Base-by-base conservation (phyloP, 192 early-diverging fungal genomes). In the Gryganskiella cystojenkinii region DNA sequence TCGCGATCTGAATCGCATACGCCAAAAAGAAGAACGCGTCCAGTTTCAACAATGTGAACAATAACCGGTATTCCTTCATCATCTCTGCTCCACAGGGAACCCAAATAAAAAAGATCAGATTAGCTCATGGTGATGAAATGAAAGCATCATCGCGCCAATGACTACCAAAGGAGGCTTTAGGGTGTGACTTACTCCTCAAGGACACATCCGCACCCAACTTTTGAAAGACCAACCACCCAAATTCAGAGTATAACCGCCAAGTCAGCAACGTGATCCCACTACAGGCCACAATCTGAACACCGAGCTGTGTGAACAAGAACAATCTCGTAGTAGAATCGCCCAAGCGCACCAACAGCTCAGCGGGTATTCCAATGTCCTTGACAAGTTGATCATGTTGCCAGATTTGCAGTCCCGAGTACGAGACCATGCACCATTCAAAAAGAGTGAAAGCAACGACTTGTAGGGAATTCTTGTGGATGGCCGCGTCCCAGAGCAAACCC, bases 1-100 rank as follows among this genome's bases (percentile, higher is more conserved):
- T 46, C 9, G 65, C 73, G 17, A 76, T 43, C 22, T 71, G 68
- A 14, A 80, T 63, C 4, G 76, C 76, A 27, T 80, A 80, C 30
- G 60, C 76, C 25, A 80, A 56, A 56, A 80, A 80, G 69, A 80
- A 80, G 35, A 80, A 80, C n/a, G 70, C 70, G 49, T 80, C 76
- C 51, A 80, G 42, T 19, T 80, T 80, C 31, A 80, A 50, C n/a
- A 80, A 28, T 2, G 79, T 81, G 28, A 75, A 76, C 33, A 81
- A 30, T 7, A 76, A 45, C 15, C 73, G 65, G 9, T 76, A 76
- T 28, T 76, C 73, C 31, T 76, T 76, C 73, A 76, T 67, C 73
- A 76, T 76, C 19, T 76, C 73, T 76, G 49, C 2, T 25, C 14
- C 7, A n/a, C 1, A 17, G 2, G 3, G 33, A n/a, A 42, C 22